Evolutionary conservation across 2,329 filamentous ascomycete genomes (phyloP), one percentile per base, ranked within the genome.

Genomic region (Exophiala sp.): DNA sequence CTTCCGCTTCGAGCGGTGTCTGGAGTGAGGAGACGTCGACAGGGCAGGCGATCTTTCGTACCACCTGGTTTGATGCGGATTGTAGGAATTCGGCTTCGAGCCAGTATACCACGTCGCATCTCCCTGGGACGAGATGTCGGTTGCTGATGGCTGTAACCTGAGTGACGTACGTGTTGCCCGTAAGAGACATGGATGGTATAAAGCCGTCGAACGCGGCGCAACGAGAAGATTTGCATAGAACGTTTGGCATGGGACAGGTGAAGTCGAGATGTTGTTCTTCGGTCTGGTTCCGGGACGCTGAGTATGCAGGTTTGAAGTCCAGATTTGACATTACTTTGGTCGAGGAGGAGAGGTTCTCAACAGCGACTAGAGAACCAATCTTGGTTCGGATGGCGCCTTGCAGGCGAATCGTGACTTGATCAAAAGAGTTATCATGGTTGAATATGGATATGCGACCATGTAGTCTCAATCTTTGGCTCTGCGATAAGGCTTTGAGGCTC

Each of bases 261-360:
- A 59, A 59, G 21, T 59, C 57, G 29, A 59, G 51, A 35, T 54
- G 51, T 40, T 59, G 57, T 43, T 59, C 57, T 46, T 59, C 57
- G 3, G 48, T 40, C 9, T 11, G 34, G 16, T 52, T 38, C 11
- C 40, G 34, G 16, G 53, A 47, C 12, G 57, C 36, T 7, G 53
- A 57, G 24, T 59, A 57, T 10, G 44, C 50, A 5, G 57, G 57
- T 29, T 57, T 57, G 57, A 57, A 57, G 39, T 57, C 57, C 9
- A 57, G 45, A 34, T 54, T 44, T 11, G 47, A 34, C 20, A 51
- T 49, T 16, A 32, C 20, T 18, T 51, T 24, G 29, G 50, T 50
- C 12, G 57, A 54, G 20, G 54, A 20, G 7, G 50, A 39, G 14
- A 59, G 44, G 44, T 43, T 52, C 42, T 59, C 54, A 18, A 57